Base-by-base conservation (phyloP, 2,329 filamentous ascomycete species). In the Venturia effusa region DNA sequence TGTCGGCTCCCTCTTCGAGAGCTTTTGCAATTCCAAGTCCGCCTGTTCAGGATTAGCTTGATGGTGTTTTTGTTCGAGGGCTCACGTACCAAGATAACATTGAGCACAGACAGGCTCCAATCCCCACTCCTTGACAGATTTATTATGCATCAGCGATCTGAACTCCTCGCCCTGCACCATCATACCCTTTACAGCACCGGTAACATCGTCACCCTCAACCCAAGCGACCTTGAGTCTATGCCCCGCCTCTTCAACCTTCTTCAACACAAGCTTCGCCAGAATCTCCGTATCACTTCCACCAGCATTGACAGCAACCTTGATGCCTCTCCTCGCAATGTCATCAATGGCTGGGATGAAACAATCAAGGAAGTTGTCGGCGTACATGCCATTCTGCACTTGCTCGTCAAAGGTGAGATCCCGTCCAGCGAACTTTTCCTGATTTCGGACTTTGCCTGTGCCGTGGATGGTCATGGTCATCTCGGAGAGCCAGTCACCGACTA, bases 1-100 rank as follows among this genome's bases (percentile, higher is more conserved):
- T 71, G 61, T 73, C 69, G 1, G 72, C 72, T 0, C 71, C 72
- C 4, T 66, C 62, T 3, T 66, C 48, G 0, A 74, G 64, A 4
- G 69, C 72, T n/a, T 69, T 65, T 1, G 68, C 70, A 27, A 74
- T 73, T 2, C 70, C 68, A 10, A 43, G 1, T 2, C 55, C 62
- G 24, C 64, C 64, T n/a, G n/a, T n/a, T n/a, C n/a, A n/a, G n/a
- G n/a, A n/a, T n/a, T n/a, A n/a, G n/a, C n/a, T n/a, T n/a, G n/a
- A n/a, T n/a, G n/a, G n/a, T n/a, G n/a, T n/a, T n/a, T n/a, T n/a
- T n/a, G n/a, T n/a, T n/a, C n/a, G n/a, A n/a, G n/a, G n/a, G n/a
- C n/a, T n/a, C n/a, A n/a, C n/a, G n/a, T n/a, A n/a, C n/a, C 34
- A 41, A 65, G 64, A 60, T 65, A 65, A 37, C 66, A 64, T 41